Conservation (phyloP, 352 stramenopile species). For the Blastocystis sp. region DNA sequence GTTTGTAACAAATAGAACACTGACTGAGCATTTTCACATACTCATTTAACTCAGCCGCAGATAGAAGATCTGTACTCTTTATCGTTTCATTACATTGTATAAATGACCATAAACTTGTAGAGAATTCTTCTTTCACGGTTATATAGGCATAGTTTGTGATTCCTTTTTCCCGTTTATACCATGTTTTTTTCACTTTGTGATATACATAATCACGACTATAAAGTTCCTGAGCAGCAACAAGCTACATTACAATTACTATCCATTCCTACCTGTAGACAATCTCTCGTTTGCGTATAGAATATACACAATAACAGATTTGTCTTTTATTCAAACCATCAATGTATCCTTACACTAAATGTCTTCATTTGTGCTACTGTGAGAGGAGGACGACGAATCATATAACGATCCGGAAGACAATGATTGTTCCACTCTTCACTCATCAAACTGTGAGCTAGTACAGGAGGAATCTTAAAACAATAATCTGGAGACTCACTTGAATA, state of each 20-base stretch:
- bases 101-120: background rate
- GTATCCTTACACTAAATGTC: background rate
- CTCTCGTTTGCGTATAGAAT: slow-evolving; percentile 22
- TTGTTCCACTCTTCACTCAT: background rate
- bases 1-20: background rate
- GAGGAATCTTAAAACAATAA: background rate
- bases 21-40: background rate
- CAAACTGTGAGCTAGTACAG: background rate
- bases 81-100: background rate
- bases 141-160: slow-evolving; percentile 5
- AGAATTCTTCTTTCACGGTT: background rate
- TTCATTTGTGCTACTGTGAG: background rate
- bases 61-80: background rate
- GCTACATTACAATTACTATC: background rate
- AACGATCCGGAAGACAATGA: background rate
- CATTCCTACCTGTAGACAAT: slow-evolving; percentile 3
- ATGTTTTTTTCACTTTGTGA: slow-evolving; percentile 2
- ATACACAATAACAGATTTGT: slow-evolving; percentile 2
- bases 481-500: background rate
- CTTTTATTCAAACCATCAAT: background rate
- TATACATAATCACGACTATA: slow-evolving; percentile 10
- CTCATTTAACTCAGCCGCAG: background rate
- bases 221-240: slow-evolving; percentile 29
- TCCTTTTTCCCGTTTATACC: background rate
- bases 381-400: background rate